Evolutionary conservation across 306 rosid genomes (phyloP), one percentile per base, ranked within the genome.

Genomic region (Castanea mollissima): DNA sequence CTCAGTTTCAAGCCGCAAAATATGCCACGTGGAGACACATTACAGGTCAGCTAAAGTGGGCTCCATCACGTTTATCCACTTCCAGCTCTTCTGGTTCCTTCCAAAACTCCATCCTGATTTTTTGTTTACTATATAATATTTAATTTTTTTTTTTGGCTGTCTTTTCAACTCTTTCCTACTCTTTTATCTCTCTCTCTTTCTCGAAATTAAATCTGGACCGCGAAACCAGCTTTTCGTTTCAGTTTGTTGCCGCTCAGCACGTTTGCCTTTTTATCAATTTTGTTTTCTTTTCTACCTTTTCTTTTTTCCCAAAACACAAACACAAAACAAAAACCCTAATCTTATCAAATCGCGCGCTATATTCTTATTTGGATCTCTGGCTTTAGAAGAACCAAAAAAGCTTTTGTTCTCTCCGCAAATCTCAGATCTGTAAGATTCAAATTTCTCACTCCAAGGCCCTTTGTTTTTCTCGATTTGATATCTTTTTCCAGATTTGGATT

Each of bases 301-400:
- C 13, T 14, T 23, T 32, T 38, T 44, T 60, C 72, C 71, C 58
- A n/a, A n/a, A 80, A 7, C 32, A 49, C 54, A 12, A 55, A 76
- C 46, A 81, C 86, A 78, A 90, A 94, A 81, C 86, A 78, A 90
- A 94, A 89, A 89, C 97, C 98, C 97, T 92, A 92, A 80, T 85
- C 57, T 88, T 75, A 57, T 2, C 64, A 1, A 57, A 78, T 72
- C 83, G 75, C 59, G 64, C 65, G 60, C 73, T 79, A 29, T 15
- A 73, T 57, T 78, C 0, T 55, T 57, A 46, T 71, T 18, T 41
- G 72, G 83, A 79, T 85, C 83, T 80, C 82, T 56, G 54, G 57
- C 25, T 41, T 35, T 41, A 41, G 8, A n/a, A 65, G 52, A 69
- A n/a, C 59, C 75, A 6, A 67, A 79, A 32, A 74, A 8, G 46